Conservation (phyloP, 108 stramenopile genomes). For the Nannochloropsis gaditana region DNA sequence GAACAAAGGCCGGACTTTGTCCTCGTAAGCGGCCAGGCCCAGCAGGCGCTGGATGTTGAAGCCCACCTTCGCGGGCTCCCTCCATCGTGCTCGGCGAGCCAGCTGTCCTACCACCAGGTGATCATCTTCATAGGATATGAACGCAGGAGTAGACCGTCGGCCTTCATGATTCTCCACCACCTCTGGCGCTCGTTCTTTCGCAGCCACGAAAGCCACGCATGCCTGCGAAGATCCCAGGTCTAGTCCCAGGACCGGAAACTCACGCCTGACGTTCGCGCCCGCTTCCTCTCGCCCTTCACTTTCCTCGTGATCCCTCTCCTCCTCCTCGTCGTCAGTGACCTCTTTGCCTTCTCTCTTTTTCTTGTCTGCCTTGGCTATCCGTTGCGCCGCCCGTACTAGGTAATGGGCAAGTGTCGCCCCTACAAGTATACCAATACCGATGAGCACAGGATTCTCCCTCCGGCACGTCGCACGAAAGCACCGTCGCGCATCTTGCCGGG, state of each 20-base stretch:
- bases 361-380: neutral
- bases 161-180: slow-evolving; percentile 9
- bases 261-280: neutral
- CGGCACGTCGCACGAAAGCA: neutral
- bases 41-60: neutral
- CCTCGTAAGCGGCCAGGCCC: neutral
- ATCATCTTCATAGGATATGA: neutral
- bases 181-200: neutral
- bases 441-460: neutral
- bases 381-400: neutral
- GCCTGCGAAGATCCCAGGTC: slow-evolving; percentile 14
- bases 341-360: neutral
- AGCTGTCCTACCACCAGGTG: neutral
- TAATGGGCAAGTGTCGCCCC: neutral
- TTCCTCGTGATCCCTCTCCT: neutral
- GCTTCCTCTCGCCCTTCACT: neutral
- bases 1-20: neutral
- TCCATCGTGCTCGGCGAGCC: neutral
- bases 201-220: neutral
- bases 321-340: neutral
- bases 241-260: neutral
- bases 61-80: neutral
- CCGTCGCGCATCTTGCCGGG: neutral
- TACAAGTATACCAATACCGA: neutral
- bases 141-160: neutral